Evolutionary conservation across 129 eudicot species (phyloP).

Genomic region (Flaveria robusta): DNA sequence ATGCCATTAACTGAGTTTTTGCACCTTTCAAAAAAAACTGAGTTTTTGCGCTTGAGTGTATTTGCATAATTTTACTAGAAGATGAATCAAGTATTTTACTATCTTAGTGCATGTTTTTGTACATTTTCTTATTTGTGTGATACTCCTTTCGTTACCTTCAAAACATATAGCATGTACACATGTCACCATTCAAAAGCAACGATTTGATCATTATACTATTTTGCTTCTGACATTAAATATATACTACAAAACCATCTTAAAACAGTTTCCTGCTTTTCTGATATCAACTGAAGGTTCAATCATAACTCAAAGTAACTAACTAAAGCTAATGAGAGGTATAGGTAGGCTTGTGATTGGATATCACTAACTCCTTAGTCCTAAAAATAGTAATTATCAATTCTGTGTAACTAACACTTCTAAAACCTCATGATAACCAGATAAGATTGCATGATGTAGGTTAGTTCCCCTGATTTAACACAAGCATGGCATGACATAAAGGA

Average conservation of each 20-base stretch:
- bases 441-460: conserved; percentile 18
- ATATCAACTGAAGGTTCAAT: background rate
- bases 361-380: conserved; percentile 3
- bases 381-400: background rate
- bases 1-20: background rate
- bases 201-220: conserved; percentile 1
- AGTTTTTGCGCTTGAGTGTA: conserved; percentile 1
- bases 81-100: background rate
- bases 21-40: too few species aligned
- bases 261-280: background rate
- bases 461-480: conserved; percentile 7
- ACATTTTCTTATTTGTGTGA: background rate
- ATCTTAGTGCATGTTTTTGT: background rate
- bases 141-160: background rate
- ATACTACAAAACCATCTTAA: conserved; percentile 12
- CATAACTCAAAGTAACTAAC: background rate
- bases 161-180: background rate
- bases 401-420: conserved; percentile 4
- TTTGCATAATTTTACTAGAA: conserved; percentile 13
- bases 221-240: conserved; percentile 15
- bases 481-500: conserved; percentile 3
- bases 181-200: conserved; percentile 1
- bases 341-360: background rate
- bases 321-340: background rate
- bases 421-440: conserved; percentile 5